These are phyloP conservation scores for Sisymbrium altissimum DNA, from an alignment of 345 rosid genomes.

Conservation along the genomic window DNA sequence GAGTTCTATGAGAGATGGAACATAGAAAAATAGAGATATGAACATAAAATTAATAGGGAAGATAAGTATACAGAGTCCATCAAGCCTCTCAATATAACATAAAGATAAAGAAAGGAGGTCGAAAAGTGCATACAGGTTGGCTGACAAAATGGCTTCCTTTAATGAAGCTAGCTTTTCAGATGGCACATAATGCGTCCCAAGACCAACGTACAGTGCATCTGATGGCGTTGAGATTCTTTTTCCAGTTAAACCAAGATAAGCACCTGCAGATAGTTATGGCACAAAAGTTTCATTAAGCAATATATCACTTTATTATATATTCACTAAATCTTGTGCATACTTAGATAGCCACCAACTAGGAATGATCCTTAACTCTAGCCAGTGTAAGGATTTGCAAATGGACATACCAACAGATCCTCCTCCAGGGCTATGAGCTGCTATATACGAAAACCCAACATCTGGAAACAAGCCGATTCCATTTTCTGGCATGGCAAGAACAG, in stretches of 20 bases:
- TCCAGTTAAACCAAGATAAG: conserved; percentile 90
- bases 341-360: neutral
- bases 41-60: neutral
- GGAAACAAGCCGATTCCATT: conserved; percentile 97
- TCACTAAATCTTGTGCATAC: neutral
- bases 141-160: conserved; percentile 66
- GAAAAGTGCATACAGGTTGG: conserved; percentile 47
- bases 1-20: neutral
- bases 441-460: conserved; percentile 90
- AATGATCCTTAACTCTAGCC: too few species aligned
- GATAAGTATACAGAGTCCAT: neutral
- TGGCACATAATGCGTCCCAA: conserved; percentile 86
- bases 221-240: conserved; percentile 78
- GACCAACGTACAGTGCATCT: conserved; percentile 77
- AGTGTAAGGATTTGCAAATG: neutral
- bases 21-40: neutral
- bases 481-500: conserved; percentile 96
- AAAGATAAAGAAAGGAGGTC: neutral
- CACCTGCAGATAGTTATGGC: conserved; percentile 47
- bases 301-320: too few species aligned
- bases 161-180: conserved; percentile 59
- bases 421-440: conserved; percentile 90
- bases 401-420: conserved; percentile 85
- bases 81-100: neutral
- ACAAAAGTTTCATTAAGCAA: neutral